phyloP scores from a whole-genome alignment of 371 early-diverging fungal genomes.

The Cokeromyces recurvatus region DNA sequence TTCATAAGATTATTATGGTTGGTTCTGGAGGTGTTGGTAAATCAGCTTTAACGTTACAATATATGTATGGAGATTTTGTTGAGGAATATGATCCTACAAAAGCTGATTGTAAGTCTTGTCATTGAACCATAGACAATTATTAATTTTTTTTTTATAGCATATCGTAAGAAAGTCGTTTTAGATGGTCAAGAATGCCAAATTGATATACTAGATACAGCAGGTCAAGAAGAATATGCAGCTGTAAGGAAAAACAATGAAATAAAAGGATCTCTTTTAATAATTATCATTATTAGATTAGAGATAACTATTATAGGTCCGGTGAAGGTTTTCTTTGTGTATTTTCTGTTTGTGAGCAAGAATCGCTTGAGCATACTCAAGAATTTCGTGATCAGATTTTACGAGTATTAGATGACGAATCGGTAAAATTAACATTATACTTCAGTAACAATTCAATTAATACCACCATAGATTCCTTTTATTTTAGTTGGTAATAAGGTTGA shows the following conservation, averaged over 20 bases:
- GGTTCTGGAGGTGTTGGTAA: slow-evolving; percentile 94
- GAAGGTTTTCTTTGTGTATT: slow-evolving; percentile 91
- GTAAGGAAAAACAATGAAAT: slow-evolving; percentile 25
- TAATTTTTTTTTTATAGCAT: slow-evolving; percentile 29
- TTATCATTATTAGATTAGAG: slow-evolving; percentile 64
- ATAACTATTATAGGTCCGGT: slow-evolving; percentile 88
- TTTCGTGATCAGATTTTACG: slow-evolving; percentile 87
- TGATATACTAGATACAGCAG: slow-evolving; percentile 93
- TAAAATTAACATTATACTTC: slow-evolving; percentile 28
- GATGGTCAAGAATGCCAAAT: slow-evolving; percentile 78
- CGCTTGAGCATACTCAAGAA: slow-evolving; percentile 78
- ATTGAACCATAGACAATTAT: neutral
- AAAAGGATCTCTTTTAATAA: neutral
- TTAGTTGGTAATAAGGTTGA: slow-evolving; percentile 89
- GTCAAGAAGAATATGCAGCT: slow-evolving; percentile 87
- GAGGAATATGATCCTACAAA: slow-evolving; percentile 97
- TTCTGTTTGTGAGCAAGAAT: slow-evolving; percentile 79
- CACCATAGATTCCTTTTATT: slow-evolving; percentile 64
- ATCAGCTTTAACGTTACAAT: slow-evolving; percentile 87
- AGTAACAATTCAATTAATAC: neutral
- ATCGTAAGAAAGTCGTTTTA: slow-evolving; percentile 66
- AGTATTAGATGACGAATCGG: slow-evolving; percentile 80
- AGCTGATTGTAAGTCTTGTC: slow-evolving; percentile 66
- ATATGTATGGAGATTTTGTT: slow-evolving; percentile 92
- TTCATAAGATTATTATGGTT: slow-evolving; percentile 90